phyloP scores from a whole-genome alignment of 805 yeast species.

The Scheffersomyces stipitis region DNA sequence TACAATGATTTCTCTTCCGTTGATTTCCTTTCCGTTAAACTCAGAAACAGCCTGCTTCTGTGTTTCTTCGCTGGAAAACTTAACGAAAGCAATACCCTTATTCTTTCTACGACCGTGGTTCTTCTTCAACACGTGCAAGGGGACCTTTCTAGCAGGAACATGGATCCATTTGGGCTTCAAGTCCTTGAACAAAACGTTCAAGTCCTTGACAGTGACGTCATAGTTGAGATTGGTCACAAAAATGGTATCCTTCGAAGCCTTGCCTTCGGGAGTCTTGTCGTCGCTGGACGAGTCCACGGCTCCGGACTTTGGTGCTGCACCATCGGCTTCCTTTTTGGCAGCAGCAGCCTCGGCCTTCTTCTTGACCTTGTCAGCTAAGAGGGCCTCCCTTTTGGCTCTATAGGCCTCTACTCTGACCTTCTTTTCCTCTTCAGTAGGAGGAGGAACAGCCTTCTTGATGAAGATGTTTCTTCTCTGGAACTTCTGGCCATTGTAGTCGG shows the following conservation, averaged over 20 bases:
- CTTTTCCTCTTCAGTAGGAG: slow-evolving; percentile 47
- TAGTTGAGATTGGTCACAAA: slow-evolving; percentile 62
- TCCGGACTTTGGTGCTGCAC: slow-evolving; percentile 10
- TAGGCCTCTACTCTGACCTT: slow-evolving; percentile 34
- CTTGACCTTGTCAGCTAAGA: slow-evolving; percentile 11
- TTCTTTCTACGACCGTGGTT: slow-evolving; percentile 45
- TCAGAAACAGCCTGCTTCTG: slow-evolving; percentile 72
- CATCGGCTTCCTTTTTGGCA: slow-evolving; percentile 14
- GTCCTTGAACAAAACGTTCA: slow-evolving; percentile 46
- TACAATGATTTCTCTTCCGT: slow-evolving; percentile 65
- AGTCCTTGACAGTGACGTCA: slow-evolving; percentile 45
- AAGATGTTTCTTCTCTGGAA: slow-evolving; percentile 49
- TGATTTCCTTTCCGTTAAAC: slow-evolving; percentile 63
- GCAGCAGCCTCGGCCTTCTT: slow-evolving; percentile 15
- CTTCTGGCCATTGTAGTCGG: slow-evolving; percentile 38
- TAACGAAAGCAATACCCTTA: slow-evolving; percentile 67
- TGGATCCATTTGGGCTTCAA: slow-evolving; percentile 57
- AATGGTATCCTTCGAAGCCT: slow-evolving; percentile 56
- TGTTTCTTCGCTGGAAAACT: slow-evolving; percentile 56
- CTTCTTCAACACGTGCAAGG: slow-evolving; percentile 42
- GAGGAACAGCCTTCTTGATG: slow-evolving; percentile 55
- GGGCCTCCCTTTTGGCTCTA: slow-evolving; percentile 22
- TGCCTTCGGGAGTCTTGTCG: slow-evolving; percentile 43
- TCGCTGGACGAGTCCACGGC: slow-evolving; percentile 2
- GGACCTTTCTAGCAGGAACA: slow-evolving; percentile 54